These are phyloP conservation scores for Hyaloscypha hepaticicola DNA, from an alignment of 495 filamentous ascomycete genomes.

Conservation along the genomic window DNA sequence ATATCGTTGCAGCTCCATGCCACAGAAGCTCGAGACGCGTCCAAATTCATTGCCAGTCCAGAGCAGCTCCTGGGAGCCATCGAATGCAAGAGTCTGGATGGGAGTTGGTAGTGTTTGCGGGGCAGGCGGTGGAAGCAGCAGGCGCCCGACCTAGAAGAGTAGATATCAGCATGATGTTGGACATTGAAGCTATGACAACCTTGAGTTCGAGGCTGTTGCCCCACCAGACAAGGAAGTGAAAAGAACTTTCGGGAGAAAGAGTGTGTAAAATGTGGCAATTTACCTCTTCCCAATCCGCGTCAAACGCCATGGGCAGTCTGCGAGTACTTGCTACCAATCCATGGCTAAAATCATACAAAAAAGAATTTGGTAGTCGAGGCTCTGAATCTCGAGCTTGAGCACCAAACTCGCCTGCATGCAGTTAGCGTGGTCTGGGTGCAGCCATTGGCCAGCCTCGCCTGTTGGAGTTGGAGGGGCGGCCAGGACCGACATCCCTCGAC, in stretches of 20 bases:
- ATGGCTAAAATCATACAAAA: conserved; percentile 13
- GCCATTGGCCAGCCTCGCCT: neutral
- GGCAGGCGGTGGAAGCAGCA: conserved; percentile 66
- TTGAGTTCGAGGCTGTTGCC: conserved; percentile 16
- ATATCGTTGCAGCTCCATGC: conserved; percentile 68
- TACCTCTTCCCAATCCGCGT: conserved; percentile 65
- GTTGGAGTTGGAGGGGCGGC: neutral
- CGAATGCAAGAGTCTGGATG: conserved; percentile 77
- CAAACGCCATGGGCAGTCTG: conserved; percentile 38
- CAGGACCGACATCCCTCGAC: neutral
- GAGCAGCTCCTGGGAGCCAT: conserved; percentile 80
- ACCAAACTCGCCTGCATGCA: neutral
- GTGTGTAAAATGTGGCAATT: neutral
- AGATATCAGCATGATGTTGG: conserved; percentile 18
- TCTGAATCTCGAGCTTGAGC: neutral
- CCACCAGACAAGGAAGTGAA: conserved; percentile 1
- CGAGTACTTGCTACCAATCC: conserved; percentile 23
- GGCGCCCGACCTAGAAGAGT: conserved; percentile 62
- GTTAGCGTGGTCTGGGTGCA: neutral
- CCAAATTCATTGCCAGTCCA: conserved; percentile 89
- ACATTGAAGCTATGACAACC: neutral
- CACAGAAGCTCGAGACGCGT: conserved; percentile 80
- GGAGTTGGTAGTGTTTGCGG: conserved; percentile 61
- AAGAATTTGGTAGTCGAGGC: neutral
- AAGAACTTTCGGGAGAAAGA: neutral